These are phyloP conservation scores for Cenchrus purpureus DNA, from an alignment of 176 grass and related monocot genomes.

Conservation along the genomic window DNA sequence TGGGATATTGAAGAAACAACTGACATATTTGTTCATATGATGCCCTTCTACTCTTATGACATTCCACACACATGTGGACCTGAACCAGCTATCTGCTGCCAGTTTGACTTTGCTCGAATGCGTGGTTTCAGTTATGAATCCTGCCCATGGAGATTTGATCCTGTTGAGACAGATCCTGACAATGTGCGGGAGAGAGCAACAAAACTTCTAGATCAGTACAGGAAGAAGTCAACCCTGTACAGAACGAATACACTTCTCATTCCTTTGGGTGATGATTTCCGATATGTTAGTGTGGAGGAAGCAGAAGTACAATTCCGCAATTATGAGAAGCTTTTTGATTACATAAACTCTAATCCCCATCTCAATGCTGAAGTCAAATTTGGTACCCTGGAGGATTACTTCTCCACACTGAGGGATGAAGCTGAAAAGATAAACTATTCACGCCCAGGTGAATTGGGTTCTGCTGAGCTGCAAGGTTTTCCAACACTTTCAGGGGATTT, in stretches of 20 bases:
- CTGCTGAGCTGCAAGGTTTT: constrained; percentile 81
- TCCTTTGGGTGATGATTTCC: constrained; percentile 97
- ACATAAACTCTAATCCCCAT: constrained; percentile 80
- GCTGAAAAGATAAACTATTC: constrained; percentile 89
- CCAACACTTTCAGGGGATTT: constrained; percentile 98
- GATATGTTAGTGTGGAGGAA: constrained; percentile 85
- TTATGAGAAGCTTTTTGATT: constrained; percentile 95
- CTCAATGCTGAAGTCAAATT: constrained; percentile 93
- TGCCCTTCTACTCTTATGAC: constrained; percentile 99
- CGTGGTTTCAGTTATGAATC: constrained; percentile 76
- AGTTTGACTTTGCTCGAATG: constrained; percentile 98
- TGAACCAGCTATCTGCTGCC: constrained; percentile 98
- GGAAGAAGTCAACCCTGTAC: constrained; percentile 94
- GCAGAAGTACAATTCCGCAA: constrained; percentile 94
- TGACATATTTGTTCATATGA: constrained; percentile 99
- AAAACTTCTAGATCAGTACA: constrained; percentile 94
- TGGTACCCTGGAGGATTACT: constrained; percentile 98
- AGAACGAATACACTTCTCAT: constrained; percentile 95
- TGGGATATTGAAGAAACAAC: constrained; percentile 93
- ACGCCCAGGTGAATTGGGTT: constrained; percentile 73
- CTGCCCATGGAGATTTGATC: constrained; percentile 85
- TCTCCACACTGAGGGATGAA: constrained; percentile 79
- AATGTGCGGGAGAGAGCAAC: constrained; percentile 90
- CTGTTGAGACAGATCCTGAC: constrained; percentile 75
- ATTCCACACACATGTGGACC: constrained; percentile 98